A percentile compares a stretch with the other conserved stretches of the same genome.
Conservation (phyloP, 2,329 filamentous ascomycete genomes). For the Ophiobolus disseminans region DNA sequence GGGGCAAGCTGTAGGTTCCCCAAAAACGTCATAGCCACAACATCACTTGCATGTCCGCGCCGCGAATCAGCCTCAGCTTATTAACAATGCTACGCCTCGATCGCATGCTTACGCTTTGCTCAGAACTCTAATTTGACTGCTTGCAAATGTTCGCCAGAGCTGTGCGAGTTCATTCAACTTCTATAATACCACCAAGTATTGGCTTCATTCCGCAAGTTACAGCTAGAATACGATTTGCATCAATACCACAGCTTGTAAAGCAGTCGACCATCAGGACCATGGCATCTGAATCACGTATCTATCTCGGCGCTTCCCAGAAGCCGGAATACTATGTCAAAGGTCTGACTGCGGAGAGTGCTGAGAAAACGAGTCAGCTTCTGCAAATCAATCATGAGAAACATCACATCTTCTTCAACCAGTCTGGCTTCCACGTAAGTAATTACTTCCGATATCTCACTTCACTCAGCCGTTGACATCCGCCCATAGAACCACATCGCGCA, state of each 20-base stretch:
- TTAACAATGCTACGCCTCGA: not conserved
- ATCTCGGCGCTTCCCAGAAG: constrained; percentile 51
- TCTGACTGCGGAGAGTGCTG: constrained; percentile 65
- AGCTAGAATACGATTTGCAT: not conserved
- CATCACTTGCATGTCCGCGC: not conserved
- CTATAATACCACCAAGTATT: not conserved
- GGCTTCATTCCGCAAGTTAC: not conserved
- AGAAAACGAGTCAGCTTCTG: constrained; percentile 70
- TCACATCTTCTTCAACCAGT: constrained; percentile 80
- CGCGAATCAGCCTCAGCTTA: not conserved
- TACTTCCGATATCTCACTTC: not conserved
- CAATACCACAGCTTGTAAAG: not conserved
- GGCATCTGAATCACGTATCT: constrained; percentile 43
- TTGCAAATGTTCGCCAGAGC: constrained; percentile 13
- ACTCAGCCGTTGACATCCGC: not conserved
- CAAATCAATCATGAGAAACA: constrained; percentile 77
- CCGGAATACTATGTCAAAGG: constrained; percentile 56
- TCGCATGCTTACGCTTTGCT: not conserved
- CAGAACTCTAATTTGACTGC: not conserved
- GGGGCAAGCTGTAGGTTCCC: constrained; percentile 7
- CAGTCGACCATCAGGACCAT: constrained; percentile 23
- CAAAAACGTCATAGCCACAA: constrained; percentile 11
- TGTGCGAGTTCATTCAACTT: constrained; percentile 7
- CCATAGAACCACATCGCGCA: constrained; percentile 75
- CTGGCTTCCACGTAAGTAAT: constrained; percentile 70